phyloP scores from a whole-genome alignment of 2,329 filamentous ascomycete species.

The Monilinia aucupariae region DNA sequence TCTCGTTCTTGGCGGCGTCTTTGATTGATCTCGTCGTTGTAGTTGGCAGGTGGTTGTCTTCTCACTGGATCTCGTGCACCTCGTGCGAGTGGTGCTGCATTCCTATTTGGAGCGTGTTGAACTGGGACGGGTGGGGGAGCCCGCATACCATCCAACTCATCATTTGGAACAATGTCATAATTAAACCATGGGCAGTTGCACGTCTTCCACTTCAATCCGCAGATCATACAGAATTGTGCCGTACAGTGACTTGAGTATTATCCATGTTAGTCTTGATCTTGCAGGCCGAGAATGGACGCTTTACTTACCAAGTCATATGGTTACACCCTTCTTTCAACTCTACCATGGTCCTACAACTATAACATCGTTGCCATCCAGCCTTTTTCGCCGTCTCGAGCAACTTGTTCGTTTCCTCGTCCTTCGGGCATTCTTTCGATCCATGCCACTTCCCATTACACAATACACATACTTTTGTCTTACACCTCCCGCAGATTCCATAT shows the following conservation, averaged over 20 bases:
- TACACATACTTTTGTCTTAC: constrained; percentile 69
- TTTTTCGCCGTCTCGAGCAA: constrained; percentile 61
- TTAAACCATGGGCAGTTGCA: constrained; percentile 81
- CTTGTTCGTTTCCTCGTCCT: constrained; percentile 59
- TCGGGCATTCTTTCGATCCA: constrained; percentile 60
- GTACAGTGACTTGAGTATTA: constrained; percentile 58
- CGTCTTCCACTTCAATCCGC: constrained; percentile 73
- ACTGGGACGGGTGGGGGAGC: constrained; percentile 35
- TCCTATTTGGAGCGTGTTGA: constrained; percentile 11
- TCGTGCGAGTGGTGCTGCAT: constrained; percentile 26
- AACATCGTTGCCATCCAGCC: constrained; percentile 70
- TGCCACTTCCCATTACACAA: constrained; percentile 73
- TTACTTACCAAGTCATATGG: constrained; percentile 77
- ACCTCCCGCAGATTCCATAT: constrained; percentile 64
- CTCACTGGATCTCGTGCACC: constrained; percentile 37
- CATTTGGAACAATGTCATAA: constrained; percentile 49
- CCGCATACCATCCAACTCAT: constrained; percentile 50
- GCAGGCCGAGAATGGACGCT: background rate
- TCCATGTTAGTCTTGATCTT: constrained; percentile 18
- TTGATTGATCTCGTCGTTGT: constrained; percentile 36
- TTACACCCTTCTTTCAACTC: constrained; percentile 80
- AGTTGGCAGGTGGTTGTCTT: constrained; percentile 27
- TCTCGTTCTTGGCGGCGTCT: constrained; percentile 41
- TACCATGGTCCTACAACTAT: constrained; percentile 66
- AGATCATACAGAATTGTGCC: constrained; percentile 83